Conservation (phyloP, 1,284 basidiomycete genomes). For the Mycosarcoma mackinlayi region DNA sequence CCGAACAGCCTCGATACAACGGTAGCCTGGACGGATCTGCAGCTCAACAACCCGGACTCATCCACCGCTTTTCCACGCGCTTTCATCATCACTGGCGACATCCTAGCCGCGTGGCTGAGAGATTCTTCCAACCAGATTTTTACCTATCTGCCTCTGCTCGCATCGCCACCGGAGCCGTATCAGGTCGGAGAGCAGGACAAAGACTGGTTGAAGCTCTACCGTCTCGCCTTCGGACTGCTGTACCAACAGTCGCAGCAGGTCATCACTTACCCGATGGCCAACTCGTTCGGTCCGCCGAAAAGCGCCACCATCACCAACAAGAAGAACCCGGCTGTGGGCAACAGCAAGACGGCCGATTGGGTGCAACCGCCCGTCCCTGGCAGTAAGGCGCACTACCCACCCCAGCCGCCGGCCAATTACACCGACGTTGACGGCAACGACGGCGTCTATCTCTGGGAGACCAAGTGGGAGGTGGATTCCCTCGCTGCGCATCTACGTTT, state of each 20-base stretch:
- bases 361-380: constrained; percentile 43
- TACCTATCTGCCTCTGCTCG: constrained; percentile 39
- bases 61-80: constrained; percentile 45
- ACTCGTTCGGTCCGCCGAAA: constrained; percentile 52
- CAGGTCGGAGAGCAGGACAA: constrained; percentile 22
- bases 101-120: constrained; percentile 49
- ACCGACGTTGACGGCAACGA: constrained; percentile 60
- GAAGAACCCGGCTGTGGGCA: constrained; percentile 37
- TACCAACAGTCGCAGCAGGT: constrained; percentile 54
- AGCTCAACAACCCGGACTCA: constrained; percentile 32
- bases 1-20: constrained; percentile 56
- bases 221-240: constrained; percentile 43
- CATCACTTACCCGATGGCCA: constrained; percentile 44
- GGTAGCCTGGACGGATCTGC: constrained; percentile 49
- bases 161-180: constrained; percentile 20
- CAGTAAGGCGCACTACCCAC: constrained; percentile 26
- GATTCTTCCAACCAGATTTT: constrained; percentile 53
- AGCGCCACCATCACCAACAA: constrained; percentile 42
- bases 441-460: constrained; percentile 57
- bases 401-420: constrained; percentile 36
- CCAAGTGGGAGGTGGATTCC: constrained; percentile 60
- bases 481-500: constrained; percentile 41
- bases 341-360: constrained; percentile 38
- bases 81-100: constrained; percentile 57
- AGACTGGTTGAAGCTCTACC: constrained; percentile 52